phyloP scores from a whole-genome alignment of 345 rosid genomes.

The Physaria fendleri region DNA sequence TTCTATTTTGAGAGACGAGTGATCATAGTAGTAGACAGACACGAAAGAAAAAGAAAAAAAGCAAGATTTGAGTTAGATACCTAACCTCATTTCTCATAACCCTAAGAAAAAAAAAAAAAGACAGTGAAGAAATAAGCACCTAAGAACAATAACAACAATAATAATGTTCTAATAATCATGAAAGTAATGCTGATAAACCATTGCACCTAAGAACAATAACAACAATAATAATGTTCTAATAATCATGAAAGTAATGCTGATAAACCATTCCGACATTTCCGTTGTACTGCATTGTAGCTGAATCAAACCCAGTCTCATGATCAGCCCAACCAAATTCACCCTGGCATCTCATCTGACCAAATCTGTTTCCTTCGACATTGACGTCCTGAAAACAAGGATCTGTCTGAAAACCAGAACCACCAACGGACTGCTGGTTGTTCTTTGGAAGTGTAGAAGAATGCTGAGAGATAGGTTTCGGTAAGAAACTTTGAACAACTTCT shows the following conservation, averaged over 20 bases:
- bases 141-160: slow-evolving; percentile 3
- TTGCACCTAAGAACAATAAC: not conserved
- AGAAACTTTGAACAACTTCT: slow-evolving; percentile 74
- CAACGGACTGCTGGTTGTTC: slow-evolving; percentile 9
- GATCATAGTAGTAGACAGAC: slow-evolving; percentile 10
- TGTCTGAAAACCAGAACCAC: not conserved
- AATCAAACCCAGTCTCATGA: slow-evolving; percentile 15
- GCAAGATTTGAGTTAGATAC: slow-evolving; percentile 1
- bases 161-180: slow-evolving; percentile 11
- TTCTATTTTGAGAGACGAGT: not conserved
- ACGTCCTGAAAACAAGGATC: slow-evolving; percentile 1
- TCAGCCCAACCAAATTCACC: slow-evolving; percentile 25
- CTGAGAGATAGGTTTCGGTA: slow-evolving; percentile 30
- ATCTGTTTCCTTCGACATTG: slow-evolving; percentile 16
- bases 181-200: slow-evolving; percentile 22
- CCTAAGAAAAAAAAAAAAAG: too few relatives aligned
- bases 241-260: slow-evolving; percentile 25
- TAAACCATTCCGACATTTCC: slow-evolving; percentile 21
- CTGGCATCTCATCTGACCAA: slow-evolving; percentile 14
- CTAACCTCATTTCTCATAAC: slow-evolving; percentile 1
- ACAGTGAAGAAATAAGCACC: not conserved
- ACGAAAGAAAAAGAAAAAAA: not conserved
- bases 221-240: not conserved
- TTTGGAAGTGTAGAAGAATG: slow-evolving; percentile 2
- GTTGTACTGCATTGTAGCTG: slow-evolving; percentile 16